These are phyloP conservation scores for Neurospora sublineolata DNA, from an alignment of 495 filamentous ascomycete genomes.

Conservation along the genomic window DNA sequence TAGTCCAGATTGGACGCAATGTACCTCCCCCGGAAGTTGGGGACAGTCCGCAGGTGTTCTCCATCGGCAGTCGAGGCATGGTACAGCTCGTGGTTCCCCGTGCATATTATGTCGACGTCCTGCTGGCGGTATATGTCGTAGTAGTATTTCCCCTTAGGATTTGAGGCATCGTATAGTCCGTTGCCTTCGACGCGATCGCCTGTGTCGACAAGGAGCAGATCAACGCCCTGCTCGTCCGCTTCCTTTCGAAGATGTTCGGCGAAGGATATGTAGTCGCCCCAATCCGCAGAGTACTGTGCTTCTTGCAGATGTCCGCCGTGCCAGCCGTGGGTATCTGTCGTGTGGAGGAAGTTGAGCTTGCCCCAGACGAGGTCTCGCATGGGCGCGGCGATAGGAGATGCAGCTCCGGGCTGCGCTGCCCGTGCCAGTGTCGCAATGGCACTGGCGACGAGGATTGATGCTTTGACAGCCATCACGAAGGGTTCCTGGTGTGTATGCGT, in stretches of 20 bases:
- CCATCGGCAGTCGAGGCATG: conserved; percentile 59
- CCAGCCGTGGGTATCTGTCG: conserved; percentile 94
- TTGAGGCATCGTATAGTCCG: conserved; percentile 85
- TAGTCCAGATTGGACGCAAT: conserved; percentile 91
- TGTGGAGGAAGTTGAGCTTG: conserved; percentile 87
- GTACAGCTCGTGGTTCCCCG: conserved; percentile 95
- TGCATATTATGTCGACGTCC: conserved; percentile 71
- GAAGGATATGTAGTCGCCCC: conserved; percentile 97
- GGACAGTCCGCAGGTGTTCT: conserved; percentile 68
- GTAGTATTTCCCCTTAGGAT: conserved; percentile 77
- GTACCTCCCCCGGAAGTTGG: conserved; percentile 65
- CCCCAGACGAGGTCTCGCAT: conserved; percentile 80
- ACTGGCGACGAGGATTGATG: conserved; percentile 8
- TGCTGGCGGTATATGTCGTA: conserved; percentile 77
- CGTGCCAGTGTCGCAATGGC: conserved; percentile 25
- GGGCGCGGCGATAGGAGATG: conserved; percentile 64
- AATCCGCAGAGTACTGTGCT: conserved; percentile 89
- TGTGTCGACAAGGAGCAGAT: conserved; percentile 84
- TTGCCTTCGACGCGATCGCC: conserved; percentile 93
- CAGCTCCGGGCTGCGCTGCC: conserved; percentile 70
- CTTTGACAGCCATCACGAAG: conserved; percentile 7
- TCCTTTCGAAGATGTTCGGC: conserved; percentile 65
- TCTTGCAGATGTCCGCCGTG: conserved; percentile 87
- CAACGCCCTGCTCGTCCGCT: conserved; percentile 65
- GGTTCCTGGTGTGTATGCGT: not conserved